Base-by-base conservation (phyloP, 176 grass and related monocot genomes). In the Zea luxurians region DNA sequence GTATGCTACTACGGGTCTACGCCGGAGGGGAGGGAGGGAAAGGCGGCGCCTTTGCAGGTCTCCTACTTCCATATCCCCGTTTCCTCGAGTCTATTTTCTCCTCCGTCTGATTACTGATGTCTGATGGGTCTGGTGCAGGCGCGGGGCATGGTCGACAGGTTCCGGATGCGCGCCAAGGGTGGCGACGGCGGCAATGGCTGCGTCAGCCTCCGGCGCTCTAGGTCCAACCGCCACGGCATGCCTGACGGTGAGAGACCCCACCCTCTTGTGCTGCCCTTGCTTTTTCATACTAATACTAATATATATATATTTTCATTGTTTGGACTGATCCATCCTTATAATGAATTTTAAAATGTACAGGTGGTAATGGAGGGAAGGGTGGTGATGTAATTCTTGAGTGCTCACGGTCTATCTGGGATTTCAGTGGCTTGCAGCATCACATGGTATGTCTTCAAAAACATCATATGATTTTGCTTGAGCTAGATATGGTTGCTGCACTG, bases 371-470 rank as follows among this genome's bases (percentile, higher is more conserved):
- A 27, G 27, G 27, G 27, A 27, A 27, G 27, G 27, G 27, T 27
- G 27, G 27, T 27, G 27, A 27, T 27, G 27, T 27, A 27, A 27
- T 27, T 27, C 27, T 27, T 27, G 27, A 27, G 27, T 27, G 27
- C 27, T 27, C 27, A 27, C 27, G 27, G 27, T 27, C 27, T 27
- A 27, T 27, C 27, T 27, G 27, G 27, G 27, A 27, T 27, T 27
- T 27, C 27, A 27, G 27, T 27, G 27, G 27, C 27, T 27, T 27
- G 27, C 27, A 88, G 63, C 88, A 93, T 60, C 88, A 93, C 58
- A 81, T 86, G 88, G 91, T 93, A 86, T 66, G 27, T 27, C 27
- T 27, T 27, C 27, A 27, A 27, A 27, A 27, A 27, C 27, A 27
- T 27, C 27, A 27, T 27, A 27, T 27, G 27, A 27, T 27, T 27